These are phyloP conservation scores for Mimosa bimucronata DNA, from an alignment of 306 rosid species.

Conservation along the genomic window DNA sequence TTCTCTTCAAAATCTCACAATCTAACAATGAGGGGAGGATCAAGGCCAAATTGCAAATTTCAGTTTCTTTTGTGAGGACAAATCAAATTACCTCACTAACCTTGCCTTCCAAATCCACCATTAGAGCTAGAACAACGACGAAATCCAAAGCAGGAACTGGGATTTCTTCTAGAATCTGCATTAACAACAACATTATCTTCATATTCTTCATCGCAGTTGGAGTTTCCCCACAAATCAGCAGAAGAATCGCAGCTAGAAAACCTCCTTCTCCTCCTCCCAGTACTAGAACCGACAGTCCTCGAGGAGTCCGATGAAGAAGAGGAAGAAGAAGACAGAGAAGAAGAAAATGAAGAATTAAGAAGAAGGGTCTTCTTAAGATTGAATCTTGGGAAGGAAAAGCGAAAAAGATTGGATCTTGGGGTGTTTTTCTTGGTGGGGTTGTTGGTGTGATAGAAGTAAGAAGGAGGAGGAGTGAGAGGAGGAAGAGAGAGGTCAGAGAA, in stretches of 20 bases:
- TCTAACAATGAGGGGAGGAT: not conserved
- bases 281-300: conserved; percentile 13
- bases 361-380: conserved; percentile 42
- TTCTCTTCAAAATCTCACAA: not conserved
- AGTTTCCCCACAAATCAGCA: conserved; percentile 46
- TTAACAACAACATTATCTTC: conserved; percentile 40
- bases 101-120: conserved; percentile 24
- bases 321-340: conserved; percentile 20
- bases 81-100: not conserved
- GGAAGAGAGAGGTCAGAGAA: conserved; percentile 55
- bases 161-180: conserved; percentile 51
- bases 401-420: conserved; percentile 55
- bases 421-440: not conserved
- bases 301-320: conserved; percentile 39
- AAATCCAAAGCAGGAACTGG: conserved; percentile 62
- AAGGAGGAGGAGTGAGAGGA: conserved; percentile 95
- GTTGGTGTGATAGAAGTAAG: conserved; percentile 42
- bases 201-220: conserved; percentile 38
- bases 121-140: conserved; percentile 29
- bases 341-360: not conserved
- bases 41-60: too few species aligned
- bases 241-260: conserved; percentile 58
- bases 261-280: conserved; percentile 27
- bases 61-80: not conserved
- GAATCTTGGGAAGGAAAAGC: conserved; percentile 47